phyloP scores from a whole-genome alignment of 345 rosid genomes.

The Psidium friedrichsthalianum region DNA sequence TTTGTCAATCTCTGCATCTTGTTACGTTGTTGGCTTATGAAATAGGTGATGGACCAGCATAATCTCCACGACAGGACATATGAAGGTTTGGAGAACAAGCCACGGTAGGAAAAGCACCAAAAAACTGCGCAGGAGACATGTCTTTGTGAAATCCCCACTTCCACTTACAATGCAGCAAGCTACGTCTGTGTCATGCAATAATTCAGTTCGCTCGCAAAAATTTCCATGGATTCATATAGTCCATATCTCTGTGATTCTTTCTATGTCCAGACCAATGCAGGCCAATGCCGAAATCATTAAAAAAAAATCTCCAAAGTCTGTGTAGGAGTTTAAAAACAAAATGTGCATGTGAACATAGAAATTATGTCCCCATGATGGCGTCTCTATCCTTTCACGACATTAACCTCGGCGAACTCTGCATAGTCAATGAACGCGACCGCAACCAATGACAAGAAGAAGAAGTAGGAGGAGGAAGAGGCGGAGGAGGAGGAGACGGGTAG shows the following conservation, averaged over 20 bases:
- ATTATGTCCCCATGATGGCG: neutral
- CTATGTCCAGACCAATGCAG: neutral
- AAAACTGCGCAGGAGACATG: neutral
- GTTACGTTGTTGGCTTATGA: neutral
- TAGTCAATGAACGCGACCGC: neutral
- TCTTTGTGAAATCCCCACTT: neutral
- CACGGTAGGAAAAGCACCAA: neutral
- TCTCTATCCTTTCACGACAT: too few relatives aligned
- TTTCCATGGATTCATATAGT: neutral
- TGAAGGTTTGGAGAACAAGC: neutral
- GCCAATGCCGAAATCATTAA: neutral
- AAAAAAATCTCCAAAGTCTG: neutral
- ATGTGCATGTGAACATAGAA: neutral
- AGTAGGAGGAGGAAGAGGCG: too few relatives aligned
- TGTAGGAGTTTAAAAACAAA: neutral
- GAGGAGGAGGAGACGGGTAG: neutral
- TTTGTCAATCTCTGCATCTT: neutral
- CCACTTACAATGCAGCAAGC: neutral
- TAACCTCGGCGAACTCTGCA: too few relatives aligned
- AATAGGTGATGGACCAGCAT: neutral
- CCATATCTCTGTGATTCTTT: neutral
- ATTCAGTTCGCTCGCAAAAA: neutral
- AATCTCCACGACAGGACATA: neutral
- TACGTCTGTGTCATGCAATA: neutral
- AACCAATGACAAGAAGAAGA: neutral